These are phyloP conservation scores for Phyllosticta paracitricarpa DNA, from an alignment of 2,329 filamentous ascomycete species.

Conservation along the genomic window DNA sequence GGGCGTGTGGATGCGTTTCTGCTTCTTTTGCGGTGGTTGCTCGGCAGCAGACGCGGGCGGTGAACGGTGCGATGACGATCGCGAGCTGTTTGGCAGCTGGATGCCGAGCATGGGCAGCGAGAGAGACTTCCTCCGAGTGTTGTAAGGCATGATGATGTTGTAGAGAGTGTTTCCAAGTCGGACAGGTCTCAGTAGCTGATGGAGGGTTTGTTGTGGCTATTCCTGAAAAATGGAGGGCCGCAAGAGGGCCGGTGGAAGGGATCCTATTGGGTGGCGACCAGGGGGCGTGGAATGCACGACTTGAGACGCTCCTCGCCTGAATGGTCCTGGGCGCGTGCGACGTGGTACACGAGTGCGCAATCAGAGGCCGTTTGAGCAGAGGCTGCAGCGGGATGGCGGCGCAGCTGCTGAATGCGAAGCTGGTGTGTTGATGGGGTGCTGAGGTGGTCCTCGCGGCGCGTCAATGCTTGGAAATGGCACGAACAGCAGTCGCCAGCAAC, in stretches of 20 bases:
- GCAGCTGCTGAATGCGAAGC: slow-evolving; percentile 2
- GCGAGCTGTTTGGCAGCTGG: slow-evolving; percentile 56
- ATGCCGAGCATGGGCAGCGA: slow-evolving; percentile 90
- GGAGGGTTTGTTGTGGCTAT: slow-evolving; percentile 7
- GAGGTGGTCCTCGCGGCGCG: slow-evolving; percentile 4
- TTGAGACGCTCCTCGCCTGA: slow-evolving; percentile 9
- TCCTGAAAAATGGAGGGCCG: slow-evolving; percentile 6
- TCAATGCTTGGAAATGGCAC: slow-evolving; percentile 2
- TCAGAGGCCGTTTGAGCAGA: neutral
- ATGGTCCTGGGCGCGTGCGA: slow-evolving; percentile 6
- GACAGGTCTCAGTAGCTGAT: slow-evolving; percentile 15
- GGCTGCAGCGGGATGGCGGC: slow-evolving; percentile 2
- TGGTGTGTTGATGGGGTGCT: neutral
- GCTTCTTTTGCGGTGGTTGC: slow-evolving; percentile 46
- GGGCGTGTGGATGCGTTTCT: slow-evolving; percentile 65
- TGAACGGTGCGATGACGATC: slow-evolving; percentile 42
- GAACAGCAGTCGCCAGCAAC: slow-evolving; percentile 6
- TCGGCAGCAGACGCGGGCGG: slow-evolving; percentile 45
- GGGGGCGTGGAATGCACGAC: slow-evolving; percentile 10
- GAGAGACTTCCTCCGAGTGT: slow-evolving; percentile 91
- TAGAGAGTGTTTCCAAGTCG: slow-evolving; percentile 7
- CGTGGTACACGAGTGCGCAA: slow-evolving; percentile 4
- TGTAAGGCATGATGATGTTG: slow-evolving; percentile 65
- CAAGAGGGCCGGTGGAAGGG: slow-evolving; percentile 1
- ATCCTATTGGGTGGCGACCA: slow-evolving; percentile 10